Base-by-base conservation (phyloP, 2,329 filamentous ascomycete genomes). In the Metarhizium humberi region DNA sequence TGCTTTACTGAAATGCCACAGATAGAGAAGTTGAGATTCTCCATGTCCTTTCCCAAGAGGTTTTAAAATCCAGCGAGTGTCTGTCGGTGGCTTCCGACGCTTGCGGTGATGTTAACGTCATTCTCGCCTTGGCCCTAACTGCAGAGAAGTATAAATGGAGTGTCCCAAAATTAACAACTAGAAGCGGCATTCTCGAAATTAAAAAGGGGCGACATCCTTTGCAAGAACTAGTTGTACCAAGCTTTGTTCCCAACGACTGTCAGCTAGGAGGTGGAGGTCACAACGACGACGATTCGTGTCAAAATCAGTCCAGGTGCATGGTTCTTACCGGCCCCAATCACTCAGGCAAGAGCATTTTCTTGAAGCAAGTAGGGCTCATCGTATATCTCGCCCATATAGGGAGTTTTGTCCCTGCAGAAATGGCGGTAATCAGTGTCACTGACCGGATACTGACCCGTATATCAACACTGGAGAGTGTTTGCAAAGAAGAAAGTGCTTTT, bases 341-440 rank as follows among this genome's bases (percentile, higher is more conserved):
- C 67, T 97, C 94, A 0, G 94, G 94, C 0, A 99, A 99, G 70
- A 97, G 91, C 62, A 83, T 97, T 0, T 97, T 96, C 69, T 78
- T 97, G 66, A 99, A 95, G 69, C 92, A 99, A 68, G 82, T 90
- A 36, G 94, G 92, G 4, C 74, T 96, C 51, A 94, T 96, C 56
- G 85, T 95, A 14, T 96, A 94, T 66, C 80, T 99, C 69, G 90
- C 94, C 0, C 94, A 99, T 66, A 82, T 96, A 53, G 94, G 94
- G 52, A 92, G 90, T 67, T 97, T 89, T 66, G 89, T 99, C 1
- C 92, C 94, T 1, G 92, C 92, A 1, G 78, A 85, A 16, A 75
- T 71, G 32, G 92, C 92, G 8, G 80, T 72, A 1, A 86, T 99
- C 58, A 92, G 94, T 0, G 71, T 97, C 40, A 96, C 92, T 0